A percentile compares a stretch with the other conserved stretches of the same genome.
Evolutionary conservation across 2,329 filamentous ascomycete species (phyloP).

Genomic region (Trichoderma aggressivum): DNA sequence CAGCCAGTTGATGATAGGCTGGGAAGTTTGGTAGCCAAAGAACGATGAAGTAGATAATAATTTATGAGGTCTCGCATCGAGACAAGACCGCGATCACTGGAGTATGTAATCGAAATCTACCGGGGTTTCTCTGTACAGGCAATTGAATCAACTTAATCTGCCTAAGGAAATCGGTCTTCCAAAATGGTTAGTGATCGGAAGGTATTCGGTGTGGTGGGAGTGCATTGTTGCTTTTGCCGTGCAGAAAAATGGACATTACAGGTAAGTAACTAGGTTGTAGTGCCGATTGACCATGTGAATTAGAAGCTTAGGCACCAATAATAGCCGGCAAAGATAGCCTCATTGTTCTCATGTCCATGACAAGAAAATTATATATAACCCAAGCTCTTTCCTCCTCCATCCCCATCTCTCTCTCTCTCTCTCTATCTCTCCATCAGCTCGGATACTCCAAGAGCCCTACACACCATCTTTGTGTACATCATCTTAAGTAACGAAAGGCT

Average conservation of each 20-base stretch:
- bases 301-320: neutral
- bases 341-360: neutral
- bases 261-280: neutral
- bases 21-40: neutral
- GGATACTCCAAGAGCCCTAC: neutral
- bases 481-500: neutral
- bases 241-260: neutral
- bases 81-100: neutral
- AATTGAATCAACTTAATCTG: neutral
- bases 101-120: neutral
- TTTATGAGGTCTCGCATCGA: neutral
- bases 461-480: neutral
- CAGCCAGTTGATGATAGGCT: neutral
- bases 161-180: neutral
- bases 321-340: neutral
- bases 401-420: neutral
- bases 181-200: neutral
- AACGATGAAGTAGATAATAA: neutral
- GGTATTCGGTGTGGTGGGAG: neutral
- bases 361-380: neutral
- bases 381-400: neutral
- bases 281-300: neutral
- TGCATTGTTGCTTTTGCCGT: neutral
- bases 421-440: neutral
- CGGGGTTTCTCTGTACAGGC: neutral